Evolutionary conservation across 441 rosid genomes (phyloP).

Genomic region (Oxalis stricta): DNA sequence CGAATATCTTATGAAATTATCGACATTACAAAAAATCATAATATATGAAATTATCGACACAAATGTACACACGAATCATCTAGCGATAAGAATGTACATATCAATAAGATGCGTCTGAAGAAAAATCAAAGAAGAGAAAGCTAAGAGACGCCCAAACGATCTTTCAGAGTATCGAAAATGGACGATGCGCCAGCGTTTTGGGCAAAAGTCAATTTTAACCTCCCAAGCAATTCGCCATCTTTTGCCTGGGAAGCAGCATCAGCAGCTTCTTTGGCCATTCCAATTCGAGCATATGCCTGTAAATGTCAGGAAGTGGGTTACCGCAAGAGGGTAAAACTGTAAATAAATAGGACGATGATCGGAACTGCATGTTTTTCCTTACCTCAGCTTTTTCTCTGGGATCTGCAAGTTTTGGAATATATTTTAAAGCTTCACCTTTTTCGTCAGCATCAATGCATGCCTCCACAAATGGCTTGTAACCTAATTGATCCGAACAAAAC

Average conservation of each 20-base stretch:
- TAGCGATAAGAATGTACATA: no score
- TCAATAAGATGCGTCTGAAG: no score
- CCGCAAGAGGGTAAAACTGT: no score
- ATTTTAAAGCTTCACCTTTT: conserved; percentile 86
- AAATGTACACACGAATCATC: no score
- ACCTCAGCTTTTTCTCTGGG: conserved; percentile 94
- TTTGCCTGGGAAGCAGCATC: conserved; percentile 95
- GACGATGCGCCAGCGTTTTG: conserved; percentile 82
- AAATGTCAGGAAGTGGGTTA: background rate
- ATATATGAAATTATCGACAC: no score
- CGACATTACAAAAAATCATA: no score
- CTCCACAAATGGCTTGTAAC: conserved; percentile 91
- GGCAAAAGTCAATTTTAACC: conserved; percentile 66
- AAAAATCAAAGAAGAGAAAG: background rate
- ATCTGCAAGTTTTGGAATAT: conserved; percentile 84
- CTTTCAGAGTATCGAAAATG: conserved; percentile 76
- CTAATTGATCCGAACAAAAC: conserved; percentile 21
- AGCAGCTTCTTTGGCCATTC: conserved; percentile 98
- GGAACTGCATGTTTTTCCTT: background rate
- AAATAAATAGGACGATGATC: no score
- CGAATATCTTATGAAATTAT: no score
- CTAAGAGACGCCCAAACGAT: conserved; percentile 50
- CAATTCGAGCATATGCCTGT: conserved; percentile 88
- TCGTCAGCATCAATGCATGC: conserved; percentile 86
- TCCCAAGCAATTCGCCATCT: conserved; percentile 87